Evolutionary conservation across 2,329 filamentous ascomycete genomes (phyloP).

Genomic region (Penicillium capsulatum): DNA sequence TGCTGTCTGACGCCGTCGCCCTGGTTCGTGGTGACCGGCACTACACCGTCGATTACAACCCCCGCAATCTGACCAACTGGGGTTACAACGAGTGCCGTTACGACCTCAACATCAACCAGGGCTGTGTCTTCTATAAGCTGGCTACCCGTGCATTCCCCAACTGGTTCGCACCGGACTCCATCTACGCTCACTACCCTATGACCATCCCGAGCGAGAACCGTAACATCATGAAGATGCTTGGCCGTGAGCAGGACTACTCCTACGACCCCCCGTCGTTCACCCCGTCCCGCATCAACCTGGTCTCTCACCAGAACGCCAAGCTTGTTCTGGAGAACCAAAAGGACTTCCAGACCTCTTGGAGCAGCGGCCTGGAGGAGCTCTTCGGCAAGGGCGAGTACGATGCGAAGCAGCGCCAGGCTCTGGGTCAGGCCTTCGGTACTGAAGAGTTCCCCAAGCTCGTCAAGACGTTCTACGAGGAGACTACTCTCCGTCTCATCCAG

Average conservation of each 20-base stretch:
- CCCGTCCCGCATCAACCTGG: conserved; percentile 53
- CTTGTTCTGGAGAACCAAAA: conserved; percentile 58
- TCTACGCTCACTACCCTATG: conserved; percentile 75
- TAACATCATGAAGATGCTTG: conserved; percentile 64
- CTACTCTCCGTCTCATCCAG: conserved; percentile 57
- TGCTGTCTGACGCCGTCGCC: conserved; percentile 73
- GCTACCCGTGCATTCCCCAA: conserved; percentile 74
- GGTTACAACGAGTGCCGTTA: conserved; percentile 71
- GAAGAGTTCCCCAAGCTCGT: conserved; percentile 60
- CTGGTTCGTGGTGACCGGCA: conserved; percentile 73
- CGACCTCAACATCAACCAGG: conserved; percentile 70
- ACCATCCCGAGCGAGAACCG: conserved; percentile 68
- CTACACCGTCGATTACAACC: conserved; percentile 73
- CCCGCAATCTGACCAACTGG: conserved; percentile 75
- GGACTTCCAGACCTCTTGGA: conserved; percentile 64
- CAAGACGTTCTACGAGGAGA: conserved; percentile 63
- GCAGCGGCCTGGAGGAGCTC: conserved; percentile 59
- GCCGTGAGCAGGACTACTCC: conserved; percentile 64
- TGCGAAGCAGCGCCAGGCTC: conserved; percentile 49
- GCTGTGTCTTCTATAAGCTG: conserved; percentile 80
- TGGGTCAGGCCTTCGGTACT: conserved; percentile 57
- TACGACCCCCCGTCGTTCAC: conserved; percentile 59
- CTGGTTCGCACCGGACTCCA: conserved; percentile 71
- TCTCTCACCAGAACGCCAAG: conserved; percentile 59
- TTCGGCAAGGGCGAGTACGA: conserved; percentile 56